Percentiles rank a stretch among this genome's conserved stretches.
These are phyloP conservation scores for Albatrellus ellisii DNA, from an alignment of 768 basidiomycete species.

Conservation along the genomic window DNA sequence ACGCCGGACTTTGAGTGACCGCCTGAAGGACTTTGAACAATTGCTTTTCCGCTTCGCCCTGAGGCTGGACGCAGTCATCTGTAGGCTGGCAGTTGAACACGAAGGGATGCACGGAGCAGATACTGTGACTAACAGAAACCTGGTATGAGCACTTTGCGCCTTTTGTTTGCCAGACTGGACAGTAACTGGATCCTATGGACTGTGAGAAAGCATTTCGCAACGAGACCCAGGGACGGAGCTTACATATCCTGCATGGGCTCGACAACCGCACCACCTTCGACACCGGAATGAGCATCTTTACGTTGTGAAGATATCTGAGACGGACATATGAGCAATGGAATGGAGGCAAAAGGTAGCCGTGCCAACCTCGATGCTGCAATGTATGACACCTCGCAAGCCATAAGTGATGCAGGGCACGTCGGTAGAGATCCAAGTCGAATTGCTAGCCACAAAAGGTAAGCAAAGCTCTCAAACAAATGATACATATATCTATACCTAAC, in stretches of 20 bases:
- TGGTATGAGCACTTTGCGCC: constrained; percentile 54
- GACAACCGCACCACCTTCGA: constrained; percentile 77
- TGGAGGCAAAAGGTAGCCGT: not conserved
- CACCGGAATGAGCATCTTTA: constrained; percentile 85
- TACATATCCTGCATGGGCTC: constrained; percentile 96
- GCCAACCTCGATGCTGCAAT: constrained; percentile 61
- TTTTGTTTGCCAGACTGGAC: constrained; percentile 47
- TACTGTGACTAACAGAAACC: constrained; percentile 48
- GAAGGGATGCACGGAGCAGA: not conserved
- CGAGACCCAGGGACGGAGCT: constrained; percentile 10
- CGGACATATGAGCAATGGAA: not conserved
- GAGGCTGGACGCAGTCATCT: constrained; percentile 70
- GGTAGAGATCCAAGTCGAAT: constrained; percentile 95
- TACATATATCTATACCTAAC: constrained; percentile 75
- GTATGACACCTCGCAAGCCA: constrained; percentile 88
- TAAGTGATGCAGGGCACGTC: constrained; percentile 90
- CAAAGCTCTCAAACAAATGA: not conserved
- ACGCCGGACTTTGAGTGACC: constrained; percentile 53
- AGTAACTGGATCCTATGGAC: constrained; percentile 60
- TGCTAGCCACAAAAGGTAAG: constrained; percentile 29
- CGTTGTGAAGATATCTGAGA: constrained; percentile 51
- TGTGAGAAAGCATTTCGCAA: not conserved
- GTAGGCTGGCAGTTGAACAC: not conserved
- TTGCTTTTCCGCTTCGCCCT: constrained; percentile 51
- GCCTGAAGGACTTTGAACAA: constrained; percentile 57